phyloP scores from a whole-genome alignment of 805 yeast genomes.

The Grigorovia humatica region DNA sequence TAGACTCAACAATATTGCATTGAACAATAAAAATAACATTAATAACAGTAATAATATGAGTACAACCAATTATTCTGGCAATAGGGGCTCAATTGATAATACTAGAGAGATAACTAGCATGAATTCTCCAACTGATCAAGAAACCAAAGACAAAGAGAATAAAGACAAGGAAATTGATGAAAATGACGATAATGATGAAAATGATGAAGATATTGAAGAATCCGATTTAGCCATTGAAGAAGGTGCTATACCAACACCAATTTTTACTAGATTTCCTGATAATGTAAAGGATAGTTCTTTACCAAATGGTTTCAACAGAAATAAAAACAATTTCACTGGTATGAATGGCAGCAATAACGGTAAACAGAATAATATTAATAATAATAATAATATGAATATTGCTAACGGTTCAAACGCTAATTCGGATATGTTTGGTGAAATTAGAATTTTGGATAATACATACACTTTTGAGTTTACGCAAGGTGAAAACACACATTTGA shows the following conservation, averaged over 20 bases:
- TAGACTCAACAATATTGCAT: too few species aligned
- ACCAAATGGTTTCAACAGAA: background rate
- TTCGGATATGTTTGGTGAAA: constrained; percentile 17
- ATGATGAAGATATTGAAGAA: constrained; percentile 14
- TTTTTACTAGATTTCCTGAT: constrained; percentile 5
- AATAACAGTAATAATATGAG: too few species aligned
- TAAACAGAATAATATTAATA: background rate
- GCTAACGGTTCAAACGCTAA: background rate
- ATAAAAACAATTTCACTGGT: background rate
- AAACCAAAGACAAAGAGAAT: background rate
- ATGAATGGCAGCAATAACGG: background rate
- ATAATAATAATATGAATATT: background rate
- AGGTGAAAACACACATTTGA: constrained; percentile 8
- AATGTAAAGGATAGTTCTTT: background rate
- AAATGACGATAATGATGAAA: constrained; percentile 3
- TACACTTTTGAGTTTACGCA: constrained; percentile 22
- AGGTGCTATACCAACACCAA: constrained; percentile 13
- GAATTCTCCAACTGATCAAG: background rate
- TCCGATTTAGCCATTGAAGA: constrained; percentile 23
- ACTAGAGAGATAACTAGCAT: too few species aligned
- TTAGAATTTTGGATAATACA: constrained; percentile 16
- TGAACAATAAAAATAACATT: too few species aligned
- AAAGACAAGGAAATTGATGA: constrained; percentile 1
- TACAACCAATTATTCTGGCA: background rate
- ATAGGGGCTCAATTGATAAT: background rate